phyloP scores from a whole-genome alignment of 257 asterid species.

The Scutellaria galericulata region DNA sequence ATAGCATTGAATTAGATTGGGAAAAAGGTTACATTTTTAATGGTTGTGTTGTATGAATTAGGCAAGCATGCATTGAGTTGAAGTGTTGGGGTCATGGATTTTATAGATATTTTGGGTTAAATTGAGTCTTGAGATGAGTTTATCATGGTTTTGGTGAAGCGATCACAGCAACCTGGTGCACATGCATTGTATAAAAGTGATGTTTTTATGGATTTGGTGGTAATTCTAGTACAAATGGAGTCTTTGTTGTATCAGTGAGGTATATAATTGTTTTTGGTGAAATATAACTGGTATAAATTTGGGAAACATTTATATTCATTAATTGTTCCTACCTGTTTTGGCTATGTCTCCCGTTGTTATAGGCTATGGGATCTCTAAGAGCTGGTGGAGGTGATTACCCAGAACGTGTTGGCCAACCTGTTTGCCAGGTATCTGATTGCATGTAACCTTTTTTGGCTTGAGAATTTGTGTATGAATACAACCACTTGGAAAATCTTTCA shows the following conservation, averaged over 20 bases:
- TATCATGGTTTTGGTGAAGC: neutral
- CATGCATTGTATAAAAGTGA: conserved; percentile 29
- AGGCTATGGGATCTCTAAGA: conserved; percentile 58
- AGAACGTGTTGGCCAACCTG: conserved; percentile 67
- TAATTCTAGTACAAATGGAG: conserved; percentile 25
- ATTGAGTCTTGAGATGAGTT: conserved; percentile 29
- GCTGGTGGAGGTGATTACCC: conserved; percentile 59
- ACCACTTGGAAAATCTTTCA: neutral
- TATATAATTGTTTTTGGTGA: conserved; percentile 17
- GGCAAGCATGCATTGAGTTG: conserved; percentile 34
- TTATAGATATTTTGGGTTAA: conserved; percentile 28
- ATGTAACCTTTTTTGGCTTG: neutral
- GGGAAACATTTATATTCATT: conserved; percentile 13
- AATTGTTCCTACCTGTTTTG: conserved; percentile 20
- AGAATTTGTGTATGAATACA: neutral
- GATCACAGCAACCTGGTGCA: conserved; percentile 19
- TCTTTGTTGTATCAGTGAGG: conserved; percentile 25
- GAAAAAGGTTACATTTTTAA: conserved; percentile 24
- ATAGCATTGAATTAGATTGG: conserved; percentile 21
- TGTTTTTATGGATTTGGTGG: conserved; percentile 18
- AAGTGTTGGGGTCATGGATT: conserved; percentile 31
- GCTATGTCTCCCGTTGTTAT: conserved; percentile 23
- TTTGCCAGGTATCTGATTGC: conserved; percentile 63
- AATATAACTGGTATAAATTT: neutral
- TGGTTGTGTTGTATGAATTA: conserved; percentile 31